phyloP scores from a whole-genome alignment of 2,329 filamentous ascomycete genomes.

The Ophioceras dolichostomum region DNA sequence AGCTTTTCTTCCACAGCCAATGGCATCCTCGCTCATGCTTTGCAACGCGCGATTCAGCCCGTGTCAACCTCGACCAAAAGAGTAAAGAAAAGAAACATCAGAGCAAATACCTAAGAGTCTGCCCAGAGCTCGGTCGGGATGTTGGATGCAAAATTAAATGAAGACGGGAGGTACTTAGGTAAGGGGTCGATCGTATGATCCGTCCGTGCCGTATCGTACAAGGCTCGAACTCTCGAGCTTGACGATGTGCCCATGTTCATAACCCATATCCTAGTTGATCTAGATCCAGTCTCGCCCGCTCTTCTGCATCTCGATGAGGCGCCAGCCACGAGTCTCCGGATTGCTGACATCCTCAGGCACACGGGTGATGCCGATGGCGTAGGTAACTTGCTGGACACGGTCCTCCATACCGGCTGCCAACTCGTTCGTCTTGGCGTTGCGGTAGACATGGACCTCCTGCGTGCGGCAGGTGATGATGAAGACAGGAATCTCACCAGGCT shows the following conservation, averaged over 20 bases:
- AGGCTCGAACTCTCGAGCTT: too few relatives aligned
- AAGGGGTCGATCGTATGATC: too few relatives aligned
- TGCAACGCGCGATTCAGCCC: too few relatives aligned
- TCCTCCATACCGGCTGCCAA: slow-evolving; percentile 97
- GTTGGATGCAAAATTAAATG: not conserved
- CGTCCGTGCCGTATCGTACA: too few relatives aligned
- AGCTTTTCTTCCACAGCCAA: too few relatives aligned
- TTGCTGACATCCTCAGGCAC: slow-evolving; percentile 94
- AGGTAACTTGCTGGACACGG: slow-evolving; percentile 95
- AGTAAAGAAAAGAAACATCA: too few relatives aligned
- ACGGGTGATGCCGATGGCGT: slow-evolving; percentile 91
- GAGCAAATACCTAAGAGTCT: too few relatives aligned
- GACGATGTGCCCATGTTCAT: too few relatives aligned
- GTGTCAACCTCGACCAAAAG: too few relatives aligned
- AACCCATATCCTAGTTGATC: slow-evolving; percentile 5
- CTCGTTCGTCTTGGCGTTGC: slow-evolving; percentile 78
- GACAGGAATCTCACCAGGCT: slow-evolving; percentile 80
- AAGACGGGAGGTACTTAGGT: not conserved
- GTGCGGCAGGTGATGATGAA: slow-evolving; percentile 96
- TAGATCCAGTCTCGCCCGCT: slow-evolving; percentile 77
- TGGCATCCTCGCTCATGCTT: too few relatives aligned
- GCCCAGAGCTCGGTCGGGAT: too few relatives aligned
- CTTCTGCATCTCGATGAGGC: slow-evolving; percentile 97
- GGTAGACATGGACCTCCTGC: slow-evolving; percentile 95
- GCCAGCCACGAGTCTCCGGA: slow-evolving; percentile 91